Evolutionary conservation across 768 basidiomycete genomes (phyloP).

Genomic region (Auricularia auricula-judae): DNA sequence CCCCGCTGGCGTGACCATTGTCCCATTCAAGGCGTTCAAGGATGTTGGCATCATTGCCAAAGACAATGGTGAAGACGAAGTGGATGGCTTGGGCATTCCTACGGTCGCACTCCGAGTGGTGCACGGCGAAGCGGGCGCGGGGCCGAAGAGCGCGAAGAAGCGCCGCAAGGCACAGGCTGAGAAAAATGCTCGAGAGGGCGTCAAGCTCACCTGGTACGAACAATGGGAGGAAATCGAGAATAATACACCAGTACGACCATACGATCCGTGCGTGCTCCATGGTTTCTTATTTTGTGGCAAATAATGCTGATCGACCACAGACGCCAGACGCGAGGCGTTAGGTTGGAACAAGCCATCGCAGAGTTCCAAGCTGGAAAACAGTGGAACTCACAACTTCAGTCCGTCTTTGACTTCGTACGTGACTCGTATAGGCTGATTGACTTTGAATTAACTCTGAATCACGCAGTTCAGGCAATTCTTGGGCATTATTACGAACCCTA

Average conservation of each 20-base stretch:
- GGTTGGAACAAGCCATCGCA: background rate
- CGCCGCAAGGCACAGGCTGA: background rate
- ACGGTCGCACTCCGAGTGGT: slow-evolving; percentile 44
- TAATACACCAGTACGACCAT: background rate
- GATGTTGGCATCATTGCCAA: slow-evolving; percentile 43
- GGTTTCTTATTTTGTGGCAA: background rate
- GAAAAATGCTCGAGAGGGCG: background rate
- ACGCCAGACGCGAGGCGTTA: background rate
- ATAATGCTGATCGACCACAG: background rate
- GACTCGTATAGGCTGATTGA: background rate
- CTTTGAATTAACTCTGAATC: background rate
- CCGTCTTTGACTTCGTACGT: background rate
- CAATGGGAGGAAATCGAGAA: background rate
- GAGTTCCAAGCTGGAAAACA: background rate
- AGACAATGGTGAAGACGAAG: slow-evolving; percentile 38
- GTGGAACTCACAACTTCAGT: background rate
- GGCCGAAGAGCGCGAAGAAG: background rate
- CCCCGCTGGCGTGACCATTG: slow-evolving; percentile 35
- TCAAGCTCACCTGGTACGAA: background rate
- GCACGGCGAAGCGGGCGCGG: slow-evolving; percentile 22
- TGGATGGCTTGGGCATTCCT: slow-evolving; percentile 56
- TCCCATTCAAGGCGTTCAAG: slow-evolving; percentile 46
- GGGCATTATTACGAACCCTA: slow-evolving; percentile 2
- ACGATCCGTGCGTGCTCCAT: background rate
- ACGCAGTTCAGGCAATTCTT: background rate